phyloP scores from a whole-genome alignment of 768 basidiomycete genomes.

The Leccinum sublutescens region DNA sequence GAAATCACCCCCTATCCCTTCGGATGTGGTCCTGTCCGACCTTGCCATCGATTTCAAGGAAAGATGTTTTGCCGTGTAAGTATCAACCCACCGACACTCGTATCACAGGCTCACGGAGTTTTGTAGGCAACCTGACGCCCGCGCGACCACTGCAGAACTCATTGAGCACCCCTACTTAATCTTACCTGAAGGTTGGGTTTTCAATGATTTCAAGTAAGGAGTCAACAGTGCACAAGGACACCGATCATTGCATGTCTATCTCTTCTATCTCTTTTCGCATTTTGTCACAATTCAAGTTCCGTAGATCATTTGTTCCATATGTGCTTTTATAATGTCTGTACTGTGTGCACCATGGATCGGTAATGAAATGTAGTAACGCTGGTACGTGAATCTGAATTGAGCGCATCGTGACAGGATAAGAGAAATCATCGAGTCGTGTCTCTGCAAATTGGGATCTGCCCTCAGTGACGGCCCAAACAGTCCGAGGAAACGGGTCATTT shows the following conservation, averaged over 20 bases:
- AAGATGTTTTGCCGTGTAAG: slow-evolving; percentile 88
- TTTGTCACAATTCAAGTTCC: slow-evolving; percentile 20
- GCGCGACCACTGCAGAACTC: slow-evolving; percentile 77
- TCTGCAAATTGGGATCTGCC: background rate
- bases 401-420: background rate
- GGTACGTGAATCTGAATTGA: slow-evolving; percentile 28
- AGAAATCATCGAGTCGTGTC: background rate
- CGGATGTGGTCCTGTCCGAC: slow-evolving; percentile 70
- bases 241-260: slow-evolving; percentile 17
- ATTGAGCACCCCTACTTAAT: slow-evolving; percentile 75
- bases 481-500: background rate
- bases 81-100: background rate
- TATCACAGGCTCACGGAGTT: slow-evolving; percentile 1
- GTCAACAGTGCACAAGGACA: slow-evolving; percentile 18
- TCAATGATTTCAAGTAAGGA: slow-evolving; percentile 49
- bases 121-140: slow-evolving; percentile 75
- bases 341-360: slow-evolving; percentile 20
- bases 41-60: slow-evolving; percentile 83
- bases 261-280: slow-evolving; percentile 29
- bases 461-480: background rate
- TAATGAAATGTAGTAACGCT: slow-evolving; percentile 33
- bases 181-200: slow-evolving; percentile 72
- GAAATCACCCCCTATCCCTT: slow-evolving; percentile 85
- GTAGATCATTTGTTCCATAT: slow-evolving; percentile 29
- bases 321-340: slow-evolving; percentile 36